phyloP scores from a whole-genome alignment of 2,329 filamentous ascomycete genomes.

The Pseudogymnoascus pannorum region DNA sequence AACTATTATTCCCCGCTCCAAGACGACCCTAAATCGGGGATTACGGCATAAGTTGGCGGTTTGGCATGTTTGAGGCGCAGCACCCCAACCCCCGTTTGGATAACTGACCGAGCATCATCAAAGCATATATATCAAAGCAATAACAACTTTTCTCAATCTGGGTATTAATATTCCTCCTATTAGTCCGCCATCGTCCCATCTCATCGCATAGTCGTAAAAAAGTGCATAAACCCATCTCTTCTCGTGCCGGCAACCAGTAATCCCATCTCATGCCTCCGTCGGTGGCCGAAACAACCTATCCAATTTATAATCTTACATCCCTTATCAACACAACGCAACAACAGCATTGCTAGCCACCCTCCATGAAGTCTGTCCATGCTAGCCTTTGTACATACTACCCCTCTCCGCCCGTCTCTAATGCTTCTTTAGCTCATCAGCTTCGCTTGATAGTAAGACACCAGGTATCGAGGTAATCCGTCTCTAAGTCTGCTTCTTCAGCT shows the following conservation, averaged over 20 bases:
- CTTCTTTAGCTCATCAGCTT: conserved; percentile 30
- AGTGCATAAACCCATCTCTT: conserved; percentile 1
- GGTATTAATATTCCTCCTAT: conserved; percentile 2
- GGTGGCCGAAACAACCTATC: not conserved
- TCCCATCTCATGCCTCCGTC: not conserved
- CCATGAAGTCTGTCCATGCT: not conserved
- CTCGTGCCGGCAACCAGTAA: not conserved
- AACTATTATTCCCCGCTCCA: not conserved
- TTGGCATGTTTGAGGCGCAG: conserved; percentile 1
- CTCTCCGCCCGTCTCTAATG: not conserved
- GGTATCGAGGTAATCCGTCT: conserved; percentile 93
- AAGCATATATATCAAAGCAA: not conserved
- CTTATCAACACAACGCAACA: not conserved
- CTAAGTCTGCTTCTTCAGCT: conserved; percentile 23
- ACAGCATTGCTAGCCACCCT: not conserved
- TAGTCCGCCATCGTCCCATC: not conserved
- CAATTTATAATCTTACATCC: not conserved
- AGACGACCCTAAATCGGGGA: not conserved
- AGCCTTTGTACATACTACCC: not conserved
- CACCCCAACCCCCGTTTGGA: not conserved
- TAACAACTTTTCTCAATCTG: not conserved
- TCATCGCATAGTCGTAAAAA: conserved; percentile 1
- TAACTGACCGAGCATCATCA: not conserved
- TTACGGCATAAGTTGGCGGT: not conserved
- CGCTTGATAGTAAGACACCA: conserved; percentile 97